Percentiles rank a stretch among this genome's conserved stretches.
phyloP scores from a whole-genome alignment of 352 stramenopile species.

The Elongisporangium prolatum region DNA sequence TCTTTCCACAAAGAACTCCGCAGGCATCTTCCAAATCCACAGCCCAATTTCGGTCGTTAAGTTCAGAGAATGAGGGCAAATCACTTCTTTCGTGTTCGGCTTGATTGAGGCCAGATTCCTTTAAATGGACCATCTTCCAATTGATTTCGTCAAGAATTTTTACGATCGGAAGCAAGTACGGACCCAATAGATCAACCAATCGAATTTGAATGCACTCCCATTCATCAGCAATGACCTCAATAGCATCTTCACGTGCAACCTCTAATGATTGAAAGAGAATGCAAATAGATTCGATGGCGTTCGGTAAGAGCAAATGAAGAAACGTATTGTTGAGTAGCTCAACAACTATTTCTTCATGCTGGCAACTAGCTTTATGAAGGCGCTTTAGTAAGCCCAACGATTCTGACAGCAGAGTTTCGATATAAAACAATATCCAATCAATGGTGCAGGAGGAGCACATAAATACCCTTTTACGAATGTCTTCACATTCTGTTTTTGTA shows the following conservation, averaged over 20 bases:
- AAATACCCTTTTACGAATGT: background rate
- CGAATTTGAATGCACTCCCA: conserved; percentile 6
- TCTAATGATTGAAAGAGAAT: conserved; percentile 15
- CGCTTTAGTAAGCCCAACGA: conserved; percentile 31
- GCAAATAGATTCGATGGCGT: conserved; percentile 39
- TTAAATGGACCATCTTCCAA: conserved; percentile 37
- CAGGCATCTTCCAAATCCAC: conserved; percentile 39
- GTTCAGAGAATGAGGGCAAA: background rate
- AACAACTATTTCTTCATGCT: conserved; percentile 49
- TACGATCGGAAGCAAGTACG: conserved; percentile 35
- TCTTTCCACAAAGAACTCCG: conserved; percentile 40
- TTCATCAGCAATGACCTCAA: background rate
- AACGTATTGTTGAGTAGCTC: conserved; percentile 47
- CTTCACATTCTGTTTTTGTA: background rate
- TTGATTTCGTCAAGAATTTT: conserved; percentile 61
- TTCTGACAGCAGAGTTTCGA: conserved; percentile 32
- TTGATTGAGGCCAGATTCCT: conserved; percentile 22
- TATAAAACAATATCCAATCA: conserved; percentile 25
- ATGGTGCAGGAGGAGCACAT: conserved; percentile 15
- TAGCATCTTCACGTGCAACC: background rate
- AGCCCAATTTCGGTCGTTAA: conserved; percentile 31
- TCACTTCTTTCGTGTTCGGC: conserved; percentile 9
- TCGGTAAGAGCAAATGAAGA: conserved; percentile 37
- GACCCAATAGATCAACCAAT: conserved; percentile 31
- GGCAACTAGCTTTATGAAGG: conserved; percentile 44